phyloP scores from a whole-genome alignment of 176 grass and related monocot genomes.

The Oryza australiensis region DNA sequence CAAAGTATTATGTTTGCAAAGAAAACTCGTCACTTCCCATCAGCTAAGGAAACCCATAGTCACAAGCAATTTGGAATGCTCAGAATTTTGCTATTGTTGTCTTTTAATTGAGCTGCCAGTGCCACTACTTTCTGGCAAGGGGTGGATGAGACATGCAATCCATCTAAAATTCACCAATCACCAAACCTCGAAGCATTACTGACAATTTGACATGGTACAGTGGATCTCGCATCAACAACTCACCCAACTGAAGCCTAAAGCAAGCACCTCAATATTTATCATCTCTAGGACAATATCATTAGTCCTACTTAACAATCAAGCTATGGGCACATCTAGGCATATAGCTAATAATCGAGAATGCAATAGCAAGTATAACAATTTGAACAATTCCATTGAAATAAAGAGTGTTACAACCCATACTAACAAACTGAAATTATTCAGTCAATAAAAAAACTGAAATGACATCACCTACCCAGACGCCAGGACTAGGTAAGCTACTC shows the following conservation, averaged over 20 bases:
- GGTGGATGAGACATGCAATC: background rate
- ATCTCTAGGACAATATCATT: background rate
- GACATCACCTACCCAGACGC: background rate
- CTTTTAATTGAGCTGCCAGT: background rate
- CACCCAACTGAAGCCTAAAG: background rate
- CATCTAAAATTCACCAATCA: background rate
- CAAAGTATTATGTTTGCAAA: background rate
- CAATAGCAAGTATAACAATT: background rate
- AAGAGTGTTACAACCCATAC: background rate
- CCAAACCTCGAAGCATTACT: background rate
- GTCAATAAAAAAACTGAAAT: background rate
- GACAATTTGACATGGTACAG: background rate
- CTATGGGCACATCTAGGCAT: background rate
- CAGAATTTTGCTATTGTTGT: no score
- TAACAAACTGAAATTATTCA: background rate
- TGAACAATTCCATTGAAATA: background rate
- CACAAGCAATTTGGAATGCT: background rate
- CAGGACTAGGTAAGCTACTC: background rate
- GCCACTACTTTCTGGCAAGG: background rate
- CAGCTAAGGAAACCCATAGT: background rate
- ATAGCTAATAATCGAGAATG: background rate
- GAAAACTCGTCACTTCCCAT: constrained; percentile 3
- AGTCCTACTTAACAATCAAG: background rate
- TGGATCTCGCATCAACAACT: background rate
- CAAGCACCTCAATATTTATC: background rate